Evolutionary conservation across 2,329 filamentous ascomycete genomes (phyloP).

Genomic region (Calonectria honghensis): DNA sequence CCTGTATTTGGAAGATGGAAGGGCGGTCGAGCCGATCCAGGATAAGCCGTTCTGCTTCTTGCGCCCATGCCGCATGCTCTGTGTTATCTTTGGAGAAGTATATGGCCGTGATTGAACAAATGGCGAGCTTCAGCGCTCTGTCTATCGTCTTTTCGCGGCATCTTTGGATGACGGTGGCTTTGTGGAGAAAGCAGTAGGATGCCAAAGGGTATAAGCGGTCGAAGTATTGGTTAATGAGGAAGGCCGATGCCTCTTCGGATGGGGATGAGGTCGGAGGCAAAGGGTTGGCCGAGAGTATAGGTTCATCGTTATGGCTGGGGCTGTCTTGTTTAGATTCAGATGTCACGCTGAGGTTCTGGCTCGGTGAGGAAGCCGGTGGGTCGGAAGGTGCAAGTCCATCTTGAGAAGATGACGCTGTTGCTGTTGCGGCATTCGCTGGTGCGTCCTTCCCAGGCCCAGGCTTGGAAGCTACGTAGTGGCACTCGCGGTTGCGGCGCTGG

Average conservation of each 20-base stretch:
- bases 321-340: conserved; percentile 43
- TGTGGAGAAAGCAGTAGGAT: conserved; percentile 53
- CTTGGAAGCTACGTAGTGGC: conserved; percentile 48
- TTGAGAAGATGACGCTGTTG: conserved; percentile 34
- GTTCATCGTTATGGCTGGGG: conserved; percentile 9
- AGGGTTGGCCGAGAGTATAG: neutral
- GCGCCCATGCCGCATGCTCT: conserved; percentile 48
- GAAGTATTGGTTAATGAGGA: conserved; percentile 50
- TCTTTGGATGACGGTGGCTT: conserved; percentile 52
- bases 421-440: neutral
- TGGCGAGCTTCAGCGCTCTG: conserved; percentile 49
- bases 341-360: conserved; percentile 39
- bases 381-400: conserved; percentile 36
- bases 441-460: conserved; percentile 30
- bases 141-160: conserved; percentile 54
- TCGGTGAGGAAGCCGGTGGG: conserved; percentile 37
- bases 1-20: conserved; percentile 55
- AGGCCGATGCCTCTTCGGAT: conserved; percentile 47
- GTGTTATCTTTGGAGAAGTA: conserved; percentile 47
- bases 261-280: neutral
- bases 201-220: conserved; percentile 52
- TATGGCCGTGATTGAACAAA: conserved; percentile 52
- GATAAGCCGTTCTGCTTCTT: conserved; percentile 52
- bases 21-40: conserved; percentile 52
- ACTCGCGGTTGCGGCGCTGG: conserved; percentile 50